Conservation (phyloP, 2,329 filamentous ascomycete genomes). For the Botrytis cinerea region DNA sequence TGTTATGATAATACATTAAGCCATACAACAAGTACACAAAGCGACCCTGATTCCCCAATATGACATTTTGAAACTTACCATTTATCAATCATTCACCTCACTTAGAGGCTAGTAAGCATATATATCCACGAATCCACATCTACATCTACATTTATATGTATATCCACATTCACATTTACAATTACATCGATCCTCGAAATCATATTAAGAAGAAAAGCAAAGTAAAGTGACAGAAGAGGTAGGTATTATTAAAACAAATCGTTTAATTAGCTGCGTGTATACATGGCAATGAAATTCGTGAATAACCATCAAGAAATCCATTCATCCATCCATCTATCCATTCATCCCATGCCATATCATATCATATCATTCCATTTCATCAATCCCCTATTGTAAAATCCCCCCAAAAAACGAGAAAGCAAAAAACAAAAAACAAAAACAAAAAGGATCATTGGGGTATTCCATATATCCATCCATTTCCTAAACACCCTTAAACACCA, state of each 20-base stretch:
- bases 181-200: too few species aligned
- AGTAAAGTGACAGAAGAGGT: neutral
- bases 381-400: fast-evolving
- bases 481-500: neutral
- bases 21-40: too few species aligned
- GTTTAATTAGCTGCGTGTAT: neutral
- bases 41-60: too few species aligned
- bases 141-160: too few species aligned
- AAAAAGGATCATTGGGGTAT: neutral
- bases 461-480: neutral
- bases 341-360: too few species aligned
- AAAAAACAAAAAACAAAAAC: neutral
- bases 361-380: neutral
- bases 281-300: neutral
- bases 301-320: neutral
- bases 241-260: neutral
- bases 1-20: too few species aligned
- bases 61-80: too few species aligned
- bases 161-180: too few species aligned
- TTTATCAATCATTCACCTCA: too few species aligned
- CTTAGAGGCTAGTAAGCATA: too few species aligned
- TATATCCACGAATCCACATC: too few species aligned
- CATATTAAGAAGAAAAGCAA: neutral
- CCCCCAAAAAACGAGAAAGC: neutral
- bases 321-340: too few species aligned